Conservation (phyloP, 1,284 basidiomycete genomes). For the Mycena citricolor region DNA sequence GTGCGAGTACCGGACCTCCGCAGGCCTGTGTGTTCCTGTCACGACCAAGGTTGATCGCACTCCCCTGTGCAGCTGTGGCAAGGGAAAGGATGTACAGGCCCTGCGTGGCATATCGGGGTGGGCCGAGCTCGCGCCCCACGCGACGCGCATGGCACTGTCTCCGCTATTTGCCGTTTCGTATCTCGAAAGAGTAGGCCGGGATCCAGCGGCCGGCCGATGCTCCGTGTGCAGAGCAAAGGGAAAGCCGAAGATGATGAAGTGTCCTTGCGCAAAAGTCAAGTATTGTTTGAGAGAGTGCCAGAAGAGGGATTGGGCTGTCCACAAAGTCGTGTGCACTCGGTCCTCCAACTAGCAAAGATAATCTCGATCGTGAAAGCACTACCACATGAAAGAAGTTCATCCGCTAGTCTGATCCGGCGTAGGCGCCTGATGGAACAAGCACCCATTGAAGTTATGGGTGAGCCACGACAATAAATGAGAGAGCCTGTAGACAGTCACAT, state of each 20-base stretch:
- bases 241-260: constrained; percentile 24
- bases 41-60: constrained; percentile 25
- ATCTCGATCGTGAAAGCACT: no score
- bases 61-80: constrained; percentile 39
- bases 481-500: no score
- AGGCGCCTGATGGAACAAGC: no score
- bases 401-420: no score
- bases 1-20: constrained; percentile 30
- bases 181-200: constrained; percentile 31
- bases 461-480: no score
- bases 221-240: constrained; percentile 27
- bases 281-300: constrained; percentile 33
- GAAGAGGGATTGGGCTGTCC: constrained; percentile 29
- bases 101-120: constrained; percentile 29
- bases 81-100: constrained; percentile 32
- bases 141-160: constrained; percentile 35
- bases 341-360: no score
- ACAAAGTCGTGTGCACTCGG: constrained; percentile 27
- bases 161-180: constrained; percentile 39
- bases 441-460: no score
- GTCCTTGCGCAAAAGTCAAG: constrained; percentile 27
- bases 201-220: constrained; percentile 25
- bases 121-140: constrained; percentile 31
- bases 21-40: constrained; percentile 31
- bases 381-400: no score